Percentiles rank a stretch among this genome's conserved stretches.
Evolutionary conservation across 345 rosid genomes (phyloP).

Genomic region (Diplotaxis tenuifolia): DNA sequence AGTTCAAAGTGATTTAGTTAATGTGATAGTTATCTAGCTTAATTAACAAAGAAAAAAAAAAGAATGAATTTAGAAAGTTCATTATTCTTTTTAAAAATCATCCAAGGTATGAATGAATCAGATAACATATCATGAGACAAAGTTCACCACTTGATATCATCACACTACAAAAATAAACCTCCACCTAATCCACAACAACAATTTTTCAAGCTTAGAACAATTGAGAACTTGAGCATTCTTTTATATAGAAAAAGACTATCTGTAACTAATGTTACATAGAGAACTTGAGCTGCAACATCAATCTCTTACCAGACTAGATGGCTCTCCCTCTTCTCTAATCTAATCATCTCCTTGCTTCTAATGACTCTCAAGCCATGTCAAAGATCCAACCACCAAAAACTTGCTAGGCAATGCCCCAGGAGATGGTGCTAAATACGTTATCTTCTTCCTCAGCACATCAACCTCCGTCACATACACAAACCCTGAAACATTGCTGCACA

Average conservation of each 20-base stretch:
- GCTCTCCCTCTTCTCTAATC: neutral
- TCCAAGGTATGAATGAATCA: neutral
- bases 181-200: neutral
- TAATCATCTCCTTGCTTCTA: slow-evolving; percentile 28
- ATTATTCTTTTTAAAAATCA: too few species aligned
- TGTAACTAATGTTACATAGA: neutral
- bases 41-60: neutral
- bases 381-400: slow-evolving; percentile 65
- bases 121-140: neutral
- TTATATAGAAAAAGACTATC: neutral
- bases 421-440: slow-evolving; percentile 67
- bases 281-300: neutral
- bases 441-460: slow-evolving; percentile 63
- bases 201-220: neutral
- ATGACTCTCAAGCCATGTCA: slow-evolving; percentile 80
- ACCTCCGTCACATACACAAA: slow-evolving; percentile 74
- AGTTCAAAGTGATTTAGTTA: neutral
- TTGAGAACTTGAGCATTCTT: neutral
- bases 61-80: neutral
- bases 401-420: slow-evolving; percentile 69
- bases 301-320: neutral
- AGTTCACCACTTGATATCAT: neutral
- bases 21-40: neutral
- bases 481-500: slow-evolving; percentile 77
- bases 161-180: neutral